Percentiles rank a stretch among this genome's conserved stretches.
These are phyloP conservation scores for Citrullus colocynthis DNA, from an alignment of 306 rosid species.

Conservation along the genomic window DNA sequence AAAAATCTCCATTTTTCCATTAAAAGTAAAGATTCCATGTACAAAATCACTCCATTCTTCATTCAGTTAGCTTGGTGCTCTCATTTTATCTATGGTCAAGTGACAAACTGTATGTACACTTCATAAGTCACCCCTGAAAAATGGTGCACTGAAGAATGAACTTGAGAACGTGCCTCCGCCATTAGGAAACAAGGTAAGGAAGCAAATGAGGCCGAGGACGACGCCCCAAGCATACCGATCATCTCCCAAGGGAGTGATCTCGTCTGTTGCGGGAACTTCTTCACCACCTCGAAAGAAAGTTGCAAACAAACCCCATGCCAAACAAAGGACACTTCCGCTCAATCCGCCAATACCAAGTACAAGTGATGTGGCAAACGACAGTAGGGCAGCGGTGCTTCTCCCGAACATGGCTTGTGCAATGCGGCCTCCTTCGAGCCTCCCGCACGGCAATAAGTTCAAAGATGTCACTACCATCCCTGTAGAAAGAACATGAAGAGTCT, in stretches of 20 bases:
- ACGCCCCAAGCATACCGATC: conserved; percentile 79
- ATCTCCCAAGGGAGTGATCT: conserved; percentile 66
- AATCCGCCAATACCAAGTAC: conserved; percentile 81
- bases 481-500: not conserved
- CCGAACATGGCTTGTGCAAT: conserved; percentile 91
- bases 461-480: conserved; percentile 97
- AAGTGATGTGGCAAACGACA: conserved; percentile 62
- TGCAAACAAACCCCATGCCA: conserved; percentile 94
- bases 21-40: not conserved
- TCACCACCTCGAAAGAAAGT: conserved; percentile 89
- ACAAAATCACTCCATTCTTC: not conserved
- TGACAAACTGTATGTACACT: not conserved
- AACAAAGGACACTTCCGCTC: conserved; percentile 81
- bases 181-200: conserved; percentile 83
- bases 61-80: not conserved
- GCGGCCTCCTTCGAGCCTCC: conserved; percentile 91
- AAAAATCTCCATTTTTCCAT: not conserved
- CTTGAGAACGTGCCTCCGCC: conserved; percentile 76
- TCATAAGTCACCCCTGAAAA: conserved; percentile 56
- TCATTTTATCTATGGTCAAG: not conserved
- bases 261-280: conserved; percentile 79
- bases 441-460: conserved; percentile 74
- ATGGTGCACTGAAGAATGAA: conserved; percentile 57
- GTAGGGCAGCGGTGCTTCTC: conserved; percentile 53
- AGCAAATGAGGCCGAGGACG: conserved; percentile 64